Percentiles rank a stretch among this genome's conserved stretches.
Conservation (phyloP, 331 rosid species). For the Cucumis variabilis region DNA sequence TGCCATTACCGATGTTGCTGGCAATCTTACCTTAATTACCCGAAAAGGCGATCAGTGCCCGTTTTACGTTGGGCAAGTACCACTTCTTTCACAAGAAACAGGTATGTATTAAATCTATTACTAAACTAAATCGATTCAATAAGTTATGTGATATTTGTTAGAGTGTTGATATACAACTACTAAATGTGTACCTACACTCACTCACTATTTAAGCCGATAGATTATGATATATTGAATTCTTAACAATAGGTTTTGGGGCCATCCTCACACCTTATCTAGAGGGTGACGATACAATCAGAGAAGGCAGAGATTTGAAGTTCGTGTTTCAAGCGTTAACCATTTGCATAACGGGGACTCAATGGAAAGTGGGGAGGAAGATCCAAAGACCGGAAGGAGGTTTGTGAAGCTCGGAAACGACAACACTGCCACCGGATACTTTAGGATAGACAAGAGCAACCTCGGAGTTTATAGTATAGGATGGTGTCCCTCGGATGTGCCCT, state of each 20-base stretch:
- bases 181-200: no score
- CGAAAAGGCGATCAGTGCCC: background rate
- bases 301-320: background rate
- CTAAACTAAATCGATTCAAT: background rate
- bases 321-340: background rate
- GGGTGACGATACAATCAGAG: background rate
- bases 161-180: no score
- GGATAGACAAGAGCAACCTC: background rate
- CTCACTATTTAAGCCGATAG: no score
- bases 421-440: background rate
- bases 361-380: background rate
- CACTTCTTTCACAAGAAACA: background rate
- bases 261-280: background rate
- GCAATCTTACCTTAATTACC: slow-evolving; percentile 1
- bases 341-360: slow-evolving; percentile 5
- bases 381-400: background rate
- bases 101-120: background rate
- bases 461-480: slow-evolving; percentile 16
- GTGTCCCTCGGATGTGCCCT: background rate
- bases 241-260: background rate
- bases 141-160: no score
- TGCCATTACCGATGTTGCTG: background rate
- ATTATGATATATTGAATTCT: background rate
- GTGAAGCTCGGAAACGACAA: background rate
- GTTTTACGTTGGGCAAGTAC: slow-evolving; percentile 10